A percentile compares a stretch with the other conserved stretches of the same genome.
These are phyloP conservation scores for Aureobasidium sp. DNA, from an alignment of 2,329 filamentous ascomycete species.

Conservation along the genomic window DNA sequence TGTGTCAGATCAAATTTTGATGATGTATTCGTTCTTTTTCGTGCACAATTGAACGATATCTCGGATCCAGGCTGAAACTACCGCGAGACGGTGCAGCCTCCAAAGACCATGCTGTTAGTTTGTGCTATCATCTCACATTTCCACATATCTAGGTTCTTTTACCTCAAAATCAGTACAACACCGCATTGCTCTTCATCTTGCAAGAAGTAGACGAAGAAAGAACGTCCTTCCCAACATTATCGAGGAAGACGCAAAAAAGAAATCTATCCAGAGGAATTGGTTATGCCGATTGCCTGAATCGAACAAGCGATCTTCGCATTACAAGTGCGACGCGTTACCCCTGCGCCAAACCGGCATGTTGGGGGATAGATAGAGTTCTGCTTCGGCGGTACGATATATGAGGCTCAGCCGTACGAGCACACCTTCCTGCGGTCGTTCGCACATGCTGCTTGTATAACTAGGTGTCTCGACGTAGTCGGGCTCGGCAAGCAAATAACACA, in stretches of 20 bases:
- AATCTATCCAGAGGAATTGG: constrained; percentile 2
- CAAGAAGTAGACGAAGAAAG: no score
- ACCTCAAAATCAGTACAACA: no score
- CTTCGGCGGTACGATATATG: background rate
- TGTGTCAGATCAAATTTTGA: no score
- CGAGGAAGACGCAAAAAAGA: background rate
- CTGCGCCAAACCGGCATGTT: constrained; percentile 10
- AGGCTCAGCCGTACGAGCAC: background rate
- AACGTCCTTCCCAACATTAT: background rate
- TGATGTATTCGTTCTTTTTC: no score
- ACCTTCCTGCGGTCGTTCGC: no score
- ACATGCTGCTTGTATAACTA: background rate
- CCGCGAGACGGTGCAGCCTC: no score
- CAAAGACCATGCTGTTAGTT: no score
- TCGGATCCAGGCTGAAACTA: no score
- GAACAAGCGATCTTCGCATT: constrained; percentile 14
- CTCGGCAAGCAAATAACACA: background rate
- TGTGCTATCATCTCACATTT: no score
- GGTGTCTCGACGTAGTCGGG: background rate
- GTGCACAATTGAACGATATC: no score
- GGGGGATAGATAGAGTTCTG: background rate
- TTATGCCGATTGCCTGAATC: constrained; percentile 7
- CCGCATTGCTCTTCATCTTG: no score
- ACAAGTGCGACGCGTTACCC: constrained; percentile 11
- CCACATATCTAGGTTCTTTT: no score